These are phyloP conservation scores for Verticillium klebahnii DNA, from an alignment of 2,329 filamentous ascomycete genomes.

Conservation along the genomic window DNA sequence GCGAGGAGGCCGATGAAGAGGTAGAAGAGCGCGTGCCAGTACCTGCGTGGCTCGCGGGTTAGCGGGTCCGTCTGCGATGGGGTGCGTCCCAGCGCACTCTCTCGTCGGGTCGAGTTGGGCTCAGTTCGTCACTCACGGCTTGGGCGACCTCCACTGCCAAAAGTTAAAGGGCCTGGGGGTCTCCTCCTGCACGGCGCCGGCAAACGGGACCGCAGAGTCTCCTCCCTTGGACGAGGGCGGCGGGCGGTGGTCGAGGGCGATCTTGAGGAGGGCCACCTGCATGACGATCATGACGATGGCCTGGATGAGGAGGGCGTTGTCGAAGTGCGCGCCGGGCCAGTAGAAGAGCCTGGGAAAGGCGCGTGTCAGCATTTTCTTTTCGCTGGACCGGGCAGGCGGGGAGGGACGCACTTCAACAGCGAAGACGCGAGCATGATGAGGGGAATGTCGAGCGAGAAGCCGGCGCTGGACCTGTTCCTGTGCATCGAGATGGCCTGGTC, in stretches of 20 bases:
- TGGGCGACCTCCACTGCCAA: conserved; percentile 74
- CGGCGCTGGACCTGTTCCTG: conserved; percentile 57
- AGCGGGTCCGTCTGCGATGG: neutral
- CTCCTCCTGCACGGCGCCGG: conserved; percentile 39
- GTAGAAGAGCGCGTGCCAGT: conserved; percentile 74
- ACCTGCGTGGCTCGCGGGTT: conserved; percentile 36
- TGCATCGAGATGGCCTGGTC: conserved; percentile 65
- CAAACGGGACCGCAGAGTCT: conserved; percentile 59
- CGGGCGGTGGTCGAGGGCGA: conserved; percentile 65
- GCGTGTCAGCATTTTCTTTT: conserved; percentile 6
- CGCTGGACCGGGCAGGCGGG: neutral
- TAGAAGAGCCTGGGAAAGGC: conserved; percentile 56
- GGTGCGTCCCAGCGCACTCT: no score
- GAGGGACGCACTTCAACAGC: conserved; percentile 49
- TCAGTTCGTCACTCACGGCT: conserved; percentile 45
- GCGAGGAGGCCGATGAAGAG: conserved; percentile 56
- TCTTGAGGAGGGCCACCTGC: conserved; percentile 60
- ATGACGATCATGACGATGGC: conserved; percentile 62
- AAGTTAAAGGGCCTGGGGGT: conserved; percentile 66
- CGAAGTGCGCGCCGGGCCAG: conserved; percentile 63
- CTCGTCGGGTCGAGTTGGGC: no score
- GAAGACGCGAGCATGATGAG: conserved; percentile 69
- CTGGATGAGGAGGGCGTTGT: conserved; percentile 58
- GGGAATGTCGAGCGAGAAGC: conserved; percentile 67
- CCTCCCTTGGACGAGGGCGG: conserved; percentile 55